Conservation (phyloP, 2,329 filamentous ascomycete genomes). For the Xylariaceae sp. region DNA sequence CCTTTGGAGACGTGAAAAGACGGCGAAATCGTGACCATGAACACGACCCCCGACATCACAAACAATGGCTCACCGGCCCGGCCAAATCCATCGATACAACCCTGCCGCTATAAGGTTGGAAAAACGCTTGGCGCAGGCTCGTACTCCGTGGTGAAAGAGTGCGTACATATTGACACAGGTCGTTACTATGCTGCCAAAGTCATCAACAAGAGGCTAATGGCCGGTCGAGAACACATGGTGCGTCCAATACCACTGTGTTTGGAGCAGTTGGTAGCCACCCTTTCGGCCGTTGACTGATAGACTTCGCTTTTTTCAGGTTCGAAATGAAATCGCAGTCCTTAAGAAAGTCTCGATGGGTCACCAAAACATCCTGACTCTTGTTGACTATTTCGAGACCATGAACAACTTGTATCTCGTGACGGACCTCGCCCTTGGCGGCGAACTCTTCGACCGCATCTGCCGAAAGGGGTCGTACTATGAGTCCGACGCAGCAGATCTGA, state of each 20-base stretch:
- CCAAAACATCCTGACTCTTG: constrained; percentile 93
- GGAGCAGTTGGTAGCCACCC: background rate
- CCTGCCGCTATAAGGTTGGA: constrained; percentile 96
- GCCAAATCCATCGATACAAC: constrained; percentile 68
- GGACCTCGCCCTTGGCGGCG: constrained; percentile 90
- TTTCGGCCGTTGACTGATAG: constrained; percentile 3
- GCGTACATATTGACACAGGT: constrained; percentile 95
- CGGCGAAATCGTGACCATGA: constrained; percentile 14
- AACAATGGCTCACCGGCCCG: constrained; percentile 24
- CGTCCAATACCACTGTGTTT: constrained; percentile 15
- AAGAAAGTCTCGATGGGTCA: constrained; percentile 99
- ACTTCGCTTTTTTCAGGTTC: constrained; percentile 53
- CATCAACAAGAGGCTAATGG: constrained; percentile 98
- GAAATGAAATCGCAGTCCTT: constrained; percentile 96
- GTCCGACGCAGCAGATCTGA: constrained; percentile 90
- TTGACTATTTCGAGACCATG: constrained; percentile 99
- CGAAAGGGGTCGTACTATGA: constrained; percentile 98
- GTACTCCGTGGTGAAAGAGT: constrained; percentile 98
- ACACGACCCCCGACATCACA: constrained; percentile 17
- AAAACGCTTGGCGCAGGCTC: constrained; percentile 96
- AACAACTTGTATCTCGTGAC: constrained; percentile 99
- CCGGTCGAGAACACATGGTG: constrained; percentile 97
- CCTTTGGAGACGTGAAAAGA: too few relatives aligned
- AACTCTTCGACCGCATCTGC: constrained; percentile 97
- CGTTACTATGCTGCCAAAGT: constrained; percentile 98